Conservation (phyloP, 2,329 filamentous ascomycete species). For the Sporothrix globosa region DNA sequence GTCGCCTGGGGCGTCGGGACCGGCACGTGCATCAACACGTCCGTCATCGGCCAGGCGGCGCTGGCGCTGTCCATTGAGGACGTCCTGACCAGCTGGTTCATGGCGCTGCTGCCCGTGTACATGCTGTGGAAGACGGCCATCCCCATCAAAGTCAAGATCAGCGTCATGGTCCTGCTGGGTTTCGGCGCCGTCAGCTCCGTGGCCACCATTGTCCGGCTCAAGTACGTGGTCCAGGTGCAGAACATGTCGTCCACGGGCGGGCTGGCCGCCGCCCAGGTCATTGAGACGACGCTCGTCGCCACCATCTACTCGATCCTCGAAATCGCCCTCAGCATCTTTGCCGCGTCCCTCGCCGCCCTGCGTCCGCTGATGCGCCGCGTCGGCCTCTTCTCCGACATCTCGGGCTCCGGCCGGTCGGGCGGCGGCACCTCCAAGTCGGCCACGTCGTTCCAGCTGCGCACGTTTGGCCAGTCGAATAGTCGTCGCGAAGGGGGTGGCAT, state of each 20-base stretch:
- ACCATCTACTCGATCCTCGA: slow-evolving; percentile 29
- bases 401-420: slow-evolving; percentile 5
- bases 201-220: slow-evolving; percentile 23
- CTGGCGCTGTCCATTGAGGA: slow-evolving; percentile 31
- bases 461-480: slow-evolving; percentile 5
- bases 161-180: slow-evolving; percentile 19
- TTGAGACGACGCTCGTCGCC: not conserved
- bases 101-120: slow-evolving; percentile 22
- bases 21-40: slow-evolving; percentile 26
- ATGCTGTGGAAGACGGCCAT: slow-evolving; percentile 28
- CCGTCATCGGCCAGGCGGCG: slow-evolving; percentile 22
- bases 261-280: slow-evolving; percentile 16
- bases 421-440: slow-evolving; percentile 16
- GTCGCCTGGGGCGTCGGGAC: slow-evolving; percentile 29
- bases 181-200: slow-evolving; percentile 23
- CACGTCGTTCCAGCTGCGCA: not conserved
- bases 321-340: slow-evolving; percentile 29
- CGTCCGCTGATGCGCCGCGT: slow-evolving; percentile 23
- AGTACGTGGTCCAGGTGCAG: slow-evolving; percentile 21
- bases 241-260: slow-evolving; percentile 6
- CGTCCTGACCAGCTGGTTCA: slow-evolving; percentile 29
- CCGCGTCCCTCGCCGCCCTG: slow-evolving; percentile 25
- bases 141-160: slow-evolving; percentile 26
- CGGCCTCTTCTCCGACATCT: slow-evolving; percentile 13
- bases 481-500: not conserved